phyloP scores from a whole-genome alignment of 345 rosid species.

The Excoecaria agallocha region DNA sequence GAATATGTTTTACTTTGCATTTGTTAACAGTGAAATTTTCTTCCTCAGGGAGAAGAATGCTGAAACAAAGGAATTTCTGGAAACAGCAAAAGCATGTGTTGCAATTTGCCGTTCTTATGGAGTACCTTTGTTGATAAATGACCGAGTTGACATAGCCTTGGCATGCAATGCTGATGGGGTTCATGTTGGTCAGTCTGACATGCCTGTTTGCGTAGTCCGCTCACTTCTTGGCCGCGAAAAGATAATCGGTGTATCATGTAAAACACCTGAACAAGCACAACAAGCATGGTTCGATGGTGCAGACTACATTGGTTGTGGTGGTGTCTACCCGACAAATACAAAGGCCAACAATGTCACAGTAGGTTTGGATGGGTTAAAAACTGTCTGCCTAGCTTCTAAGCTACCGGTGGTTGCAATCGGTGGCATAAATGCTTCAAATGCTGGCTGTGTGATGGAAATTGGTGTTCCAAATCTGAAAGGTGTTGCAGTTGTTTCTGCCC shows the following conservation, averaged over 20 bases:
- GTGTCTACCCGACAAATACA: slow-evolving; percentile 74
- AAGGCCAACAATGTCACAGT: slow-evolving; percentile 70
- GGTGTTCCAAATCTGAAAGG: slow-evolving; percentile 65
- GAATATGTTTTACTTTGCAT: neutral
- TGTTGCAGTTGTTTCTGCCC: slow-evolving; percentile 74
- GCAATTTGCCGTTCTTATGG: slow-evolving; percentile 52
- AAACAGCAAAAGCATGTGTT: slow-evolving; percentile 69
- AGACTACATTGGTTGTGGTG: slow-evolving; percentile 91
- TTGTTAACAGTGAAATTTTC: neutral
- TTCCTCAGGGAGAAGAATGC: slow-evolving; percentile 60
- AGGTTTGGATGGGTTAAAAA: slow-evolving; percentile 76
- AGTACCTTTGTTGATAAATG: slow-evolving; percentile 74
- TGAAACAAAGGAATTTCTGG: slow-evolving; percentile 59
- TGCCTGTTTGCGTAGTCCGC: slow-evolving; percentile 59
- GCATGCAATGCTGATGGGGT: slow-evolving; percentile 90
- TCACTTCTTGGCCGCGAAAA: slow-evolving; percentile 85
- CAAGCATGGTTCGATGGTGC: slow-evolving; percentile 90
- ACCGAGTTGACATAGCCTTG: slow-evolving; percentile 78
- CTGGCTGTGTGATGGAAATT: slow-evolving; percentile 49
- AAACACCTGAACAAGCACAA: slow-evolving; percentile 73
- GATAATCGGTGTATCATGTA: slow-evolving; percentile 85
- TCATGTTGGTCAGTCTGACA: slow-evolving; percentile 86
- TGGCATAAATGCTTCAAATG: slow-evolving; percentile 68
- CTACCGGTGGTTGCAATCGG: slow-evolving; percentile 91
- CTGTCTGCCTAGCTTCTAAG: slow-evolving; percentile 70